phyloP scores from a whole-genome alignment of 2,329 filamentous ascomycete genomes.

The Trematosphaeria pertusa region DNA sequence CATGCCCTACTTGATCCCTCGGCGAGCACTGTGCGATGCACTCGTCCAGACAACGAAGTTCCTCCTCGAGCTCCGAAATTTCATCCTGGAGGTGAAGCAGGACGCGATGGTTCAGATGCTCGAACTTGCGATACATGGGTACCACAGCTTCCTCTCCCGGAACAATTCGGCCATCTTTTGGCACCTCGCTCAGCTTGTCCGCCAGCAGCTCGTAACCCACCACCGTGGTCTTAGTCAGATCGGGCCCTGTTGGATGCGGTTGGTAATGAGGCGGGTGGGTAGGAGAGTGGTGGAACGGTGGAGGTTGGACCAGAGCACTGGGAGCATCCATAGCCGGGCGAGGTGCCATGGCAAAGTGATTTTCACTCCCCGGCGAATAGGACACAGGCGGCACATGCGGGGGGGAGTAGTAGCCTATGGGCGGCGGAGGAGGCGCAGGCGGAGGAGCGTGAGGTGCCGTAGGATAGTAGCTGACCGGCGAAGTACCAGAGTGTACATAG shows the following conservation, averaged over 20 bases:
- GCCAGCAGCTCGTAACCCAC: slow-evolving; percentile 49
- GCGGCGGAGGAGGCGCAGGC: slow-evolving; percentile 30
- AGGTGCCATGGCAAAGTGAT: slow-evolving; percentile 30
- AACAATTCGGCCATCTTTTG: slow-evolving; percentile 31
- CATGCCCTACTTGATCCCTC: slow-evolving; percentile 32
- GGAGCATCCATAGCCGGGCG: slow-evolving; percentile 29
- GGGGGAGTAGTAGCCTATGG: slow-evolving; percentile 34
- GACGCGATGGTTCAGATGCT: slow-evolving; percentile 80
- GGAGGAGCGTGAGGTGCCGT: slow-evolving; percentile 27
- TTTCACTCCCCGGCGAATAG: slow-evolving; percentile 29
- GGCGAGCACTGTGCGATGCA: slow-evolving; percentile 55
- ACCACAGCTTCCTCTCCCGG: slow-evolving; percentile 25
- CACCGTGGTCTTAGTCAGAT: slow-evolving; percentile 36
- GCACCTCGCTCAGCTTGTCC: slow-evolving; percentile 39
- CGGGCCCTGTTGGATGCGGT: slow-evolving; percentile 26
- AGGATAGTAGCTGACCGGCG: slow-evolving; percentile 28
- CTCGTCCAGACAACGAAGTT: slow-evolving; percentile 73
- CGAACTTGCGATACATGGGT: slow-evolving; percentile 84
- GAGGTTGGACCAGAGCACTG: slow-evolving; percentile 20
- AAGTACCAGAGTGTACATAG: slow-evolving; percentile 31
- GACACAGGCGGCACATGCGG: slow-evolving; percentile 23
- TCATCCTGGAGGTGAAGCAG: slow-evolving; percentile 87
- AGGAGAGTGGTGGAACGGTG: slow-evolving; percentile 27
- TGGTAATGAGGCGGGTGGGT: slow-evolving; percentile 37
- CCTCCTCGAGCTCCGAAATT: slow-evolving; percentile 79